Evolutionary conservation across 805 yeast species (phyloP), one percentile per base, ranked within the genome.

Genomic region (Dipodascus geniculatus): DNA sequence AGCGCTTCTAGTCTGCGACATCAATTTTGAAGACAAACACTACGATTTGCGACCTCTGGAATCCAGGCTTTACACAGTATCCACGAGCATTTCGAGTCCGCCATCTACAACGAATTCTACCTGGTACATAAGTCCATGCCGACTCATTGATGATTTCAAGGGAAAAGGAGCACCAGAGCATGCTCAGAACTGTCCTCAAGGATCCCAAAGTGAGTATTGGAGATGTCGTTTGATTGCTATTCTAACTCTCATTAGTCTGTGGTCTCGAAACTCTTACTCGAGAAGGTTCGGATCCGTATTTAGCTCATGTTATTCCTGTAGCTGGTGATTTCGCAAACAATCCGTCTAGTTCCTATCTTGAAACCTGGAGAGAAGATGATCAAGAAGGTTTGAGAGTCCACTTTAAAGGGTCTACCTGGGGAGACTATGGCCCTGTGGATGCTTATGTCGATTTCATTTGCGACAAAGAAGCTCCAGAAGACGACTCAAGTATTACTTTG

Each of bases 81-180:
- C 74, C 3, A 42, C 61, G 2, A 59, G 71, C 17, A 69, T 67
- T 33, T 76, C 75, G 48, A 87, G 96, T 6, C 98, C 98, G n/a
- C 98, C 99, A 1, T 78, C 91, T 11, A 69, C 67, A 31, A 79
- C 85, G 1, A 75, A 71, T 51, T 67, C 74, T 33, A 73, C 78
- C 1, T 87, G 96, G 90, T 80, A 75, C 61, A 57, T 90, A 35
- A 84, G 87, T 51, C 72, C 88, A 6, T 87, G 95, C 69, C 81
- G 79, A 48, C n/a, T 8, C 19, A 9, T 47, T 9, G 28, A n/a
- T 14, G 28, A 47, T 47, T 14, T 62, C 19, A 63, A 63, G 14
- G 68, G 64, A 6, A 28, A 11, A 6, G 67, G 69, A 9, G 64
- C 60, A 2, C 65, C 49, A 8, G 49, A 23, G n/a, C 11, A 22